Percentiles rank a stretch among this genome's conserved stretches.
Conservation (phyloP, 176 grass and related monocot species). For the Aegilops bicornis region DNA sequence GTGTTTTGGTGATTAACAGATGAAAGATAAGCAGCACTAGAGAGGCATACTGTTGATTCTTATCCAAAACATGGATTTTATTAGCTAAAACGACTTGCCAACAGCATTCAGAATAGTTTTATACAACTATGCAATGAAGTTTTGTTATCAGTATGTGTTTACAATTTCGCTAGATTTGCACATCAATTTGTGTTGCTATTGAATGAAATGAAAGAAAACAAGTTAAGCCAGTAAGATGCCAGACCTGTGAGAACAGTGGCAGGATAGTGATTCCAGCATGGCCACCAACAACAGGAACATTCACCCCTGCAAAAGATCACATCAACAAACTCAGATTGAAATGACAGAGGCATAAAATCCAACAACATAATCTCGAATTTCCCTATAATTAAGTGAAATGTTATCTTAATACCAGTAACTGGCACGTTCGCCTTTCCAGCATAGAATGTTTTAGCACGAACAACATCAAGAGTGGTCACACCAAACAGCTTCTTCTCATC, state of each 20-base stretch:
- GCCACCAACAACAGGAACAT: slow-evolving; percentile 85
- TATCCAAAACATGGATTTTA: background rate
- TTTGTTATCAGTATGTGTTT: background rate
- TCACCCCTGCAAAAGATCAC: slow-evolving; percentile 52
- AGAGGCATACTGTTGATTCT: background rate
- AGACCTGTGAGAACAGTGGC: slow-evolving; percentile 86
- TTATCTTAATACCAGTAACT: slow-evolving; percentile 45
- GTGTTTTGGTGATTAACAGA: background rate
- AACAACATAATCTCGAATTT: background rate
- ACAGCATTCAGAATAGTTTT: background rate
- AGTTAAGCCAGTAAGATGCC: background rate
- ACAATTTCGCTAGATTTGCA: background rate
- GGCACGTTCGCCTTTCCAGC: slow-evolving; percentile 74
- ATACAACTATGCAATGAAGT: background rate
- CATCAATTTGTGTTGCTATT: background rate
- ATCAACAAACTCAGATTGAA: background rate
- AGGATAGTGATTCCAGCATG: slow-evolving; percentile 90
- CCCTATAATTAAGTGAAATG: background rate
- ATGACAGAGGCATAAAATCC: background rate
- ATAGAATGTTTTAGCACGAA: slow-evolving; percentile 92
- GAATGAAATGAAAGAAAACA: background rate
- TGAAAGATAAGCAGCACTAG: background rate
- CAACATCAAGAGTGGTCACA: slow-evolving; percentile 92
- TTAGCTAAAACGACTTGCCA: background rate
- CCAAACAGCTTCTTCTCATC: slow-evolving; percentile 88